Conservation (phyloP, 345 rosid genomes). For the Syzygium aqueum region DNA sequence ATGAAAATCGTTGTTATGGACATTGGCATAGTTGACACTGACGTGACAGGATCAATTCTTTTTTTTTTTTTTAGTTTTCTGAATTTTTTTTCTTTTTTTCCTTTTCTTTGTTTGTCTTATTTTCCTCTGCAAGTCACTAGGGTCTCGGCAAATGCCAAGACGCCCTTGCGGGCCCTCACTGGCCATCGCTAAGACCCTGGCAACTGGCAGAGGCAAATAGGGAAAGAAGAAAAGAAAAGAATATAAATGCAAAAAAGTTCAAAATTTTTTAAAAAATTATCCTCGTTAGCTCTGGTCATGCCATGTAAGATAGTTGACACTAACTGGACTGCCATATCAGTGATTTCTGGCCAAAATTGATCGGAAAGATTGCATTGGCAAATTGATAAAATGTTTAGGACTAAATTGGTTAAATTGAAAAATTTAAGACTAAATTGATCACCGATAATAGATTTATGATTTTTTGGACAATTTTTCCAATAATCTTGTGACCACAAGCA, state of each 20-base stretch:
- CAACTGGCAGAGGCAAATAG: not conserved
- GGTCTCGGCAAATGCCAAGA: not conserved
- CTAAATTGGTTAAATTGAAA: not conserved
- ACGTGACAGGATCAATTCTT: not conserved
- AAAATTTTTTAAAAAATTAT: not conserved
- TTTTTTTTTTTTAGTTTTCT: not conserved
- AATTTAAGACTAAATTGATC: fast-evolving
- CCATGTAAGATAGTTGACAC: fast-evolving
- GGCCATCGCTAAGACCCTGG: not conserved
- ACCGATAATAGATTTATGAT: not conserved
- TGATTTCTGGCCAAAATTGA: not conserved
- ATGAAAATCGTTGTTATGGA: not conserved
- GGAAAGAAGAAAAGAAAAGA: not conserved
- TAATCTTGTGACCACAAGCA: not conserved
- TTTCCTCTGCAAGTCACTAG: not conserved
- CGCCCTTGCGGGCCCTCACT: not conserved
- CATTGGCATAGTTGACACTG: no score
- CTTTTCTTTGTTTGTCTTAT: not conserved
- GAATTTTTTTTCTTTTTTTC: not conserved
- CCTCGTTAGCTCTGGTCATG: fast-evolving
- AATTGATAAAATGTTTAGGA: not conserved
- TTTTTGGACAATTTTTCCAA: not conserved
- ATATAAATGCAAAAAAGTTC: not conserved
- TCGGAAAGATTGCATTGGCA: not conserved
- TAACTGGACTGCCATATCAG: not conserved